phyloP scores from a whole-genome alignment of 768 basidiomycete genomes.

The Collybia mongolica region DNA sequence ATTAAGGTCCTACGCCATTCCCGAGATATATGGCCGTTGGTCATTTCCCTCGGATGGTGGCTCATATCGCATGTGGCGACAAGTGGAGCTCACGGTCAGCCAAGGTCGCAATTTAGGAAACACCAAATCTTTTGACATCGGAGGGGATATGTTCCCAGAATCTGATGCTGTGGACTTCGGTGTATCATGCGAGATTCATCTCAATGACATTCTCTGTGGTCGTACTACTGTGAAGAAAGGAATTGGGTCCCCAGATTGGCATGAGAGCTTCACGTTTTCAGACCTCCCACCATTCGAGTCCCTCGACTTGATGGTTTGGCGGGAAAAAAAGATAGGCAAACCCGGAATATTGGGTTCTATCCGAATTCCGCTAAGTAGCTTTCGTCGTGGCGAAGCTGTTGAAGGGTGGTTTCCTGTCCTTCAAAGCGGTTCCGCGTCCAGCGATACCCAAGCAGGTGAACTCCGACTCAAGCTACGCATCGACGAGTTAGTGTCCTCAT shows the following conservation, averaged over 20 bases:
- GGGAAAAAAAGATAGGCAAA: slow-evolving; percentile 63
- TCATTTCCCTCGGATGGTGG: slow-evolving; percentile 61
- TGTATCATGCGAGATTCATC: slow-evolving; percentile 75
- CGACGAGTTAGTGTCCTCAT: slow-evolving; percentile 57
- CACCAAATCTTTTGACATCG: slow-evolving; percentile 34
- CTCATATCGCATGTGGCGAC: slow-evolving; percentile 86
- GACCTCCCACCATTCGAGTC: slow-evolving; percentile 80
- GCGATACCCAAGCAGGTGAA: slow-evolving; percentile 69
- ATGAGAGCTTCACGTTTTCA: slow-evolving; percentile 70
- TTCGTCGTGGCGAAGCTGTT: slow-evolving; percentile 68
- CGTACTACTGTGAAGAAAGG: slow-evolving; percentile 74
- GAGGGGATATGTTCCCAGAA: slow-evolving; percentile 33
- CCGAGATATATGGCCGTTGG: slow-evolving; percentile 73
- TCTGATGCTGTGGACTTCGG: slow-evolving; percentile 62
- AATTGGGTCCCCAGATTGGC: slow-evolving; percentile 73
- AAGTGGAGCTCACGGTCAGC: slow-evolving; percentile 69
- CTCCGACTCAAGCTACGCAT: slow-evolving; percentile 70
- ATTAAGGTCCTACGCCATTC: slow-evolving; percentile 75
- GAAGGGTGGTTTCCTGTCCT: slow-evolving; percentile 88
- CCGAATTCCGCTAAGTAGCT: slow-evolving; percentile 64
- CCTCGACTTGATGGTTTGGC: slow-evolving; percentile 67
- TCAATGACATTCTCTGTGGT: slow-evolving; percentile 66
- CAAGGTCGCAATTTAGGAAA: slow-evolving; percentile 75
- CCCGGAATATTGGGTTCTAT: slow-evolving; percentile 58
- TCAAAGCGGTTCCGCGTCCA: slow-evolving; percentile 42